phyloP scores from a whole-genome alignment of 306 rosid species.

The Citrullus amarus region DNA sequence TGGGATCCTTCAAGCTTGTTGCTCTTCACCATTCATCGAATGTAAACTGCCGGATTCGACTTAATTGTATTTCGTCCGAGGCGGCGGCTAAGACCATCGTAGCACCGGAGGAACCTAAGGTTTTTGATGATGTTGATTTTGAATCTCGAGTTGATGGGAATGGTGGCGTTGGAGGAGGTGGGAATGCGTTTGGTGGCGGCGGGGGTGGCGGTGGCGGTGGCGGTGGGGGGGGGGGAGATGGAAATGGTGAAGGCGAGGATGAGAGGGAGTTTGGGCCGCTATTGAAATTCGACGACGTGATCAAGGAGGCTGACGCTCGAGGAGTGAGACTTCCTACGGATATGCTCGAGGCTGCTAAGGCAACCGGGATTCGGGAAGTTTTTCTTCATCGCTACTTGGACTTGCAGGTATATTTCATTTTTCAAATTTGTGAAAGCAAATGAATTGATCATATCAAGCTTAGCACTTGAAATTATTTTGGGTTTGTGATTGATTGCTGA shows the following conservation, averaged over 20 bases:
- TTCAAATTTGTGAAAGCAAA: background rate
- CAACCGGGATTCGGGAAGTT: conserved; percentile 46
- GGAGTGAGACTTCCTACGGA: conserved; percentile 62
- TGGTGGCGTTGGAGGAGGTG: conserved; percentile 7
- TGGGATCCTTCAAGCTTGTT: background rate
- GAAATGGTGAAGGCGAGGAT: conserved; percentile 23
- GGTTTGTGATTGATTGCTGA: background rate
- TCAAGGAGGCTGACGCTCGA: conserved; percentile 52
- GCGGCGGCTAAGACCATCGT: conserved; percentile 9
- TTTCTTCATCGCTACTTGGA: conserved; percentile 70
- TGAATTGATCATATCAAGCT: background rate
- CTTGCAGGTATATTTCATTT: conserved; percentile 33
- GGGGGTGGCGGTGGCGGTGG: conserved; percentile 1
- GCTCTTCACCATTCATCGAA: conserved; percentile 8
- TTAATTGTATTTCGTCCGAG: conserved; percentile 26
- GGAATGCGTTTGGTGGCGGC: conserved; percentile 1
- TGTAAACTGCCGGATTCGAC: conserved; percentile 9
- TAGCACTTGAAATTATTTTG: background rate
- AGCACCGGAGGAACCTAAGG: conserved; percentile 7
- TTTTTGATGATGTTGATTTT: background rate
- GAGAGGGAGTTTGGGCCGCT: conserved; percentile 64
- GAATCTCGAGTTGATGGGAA: conserved; percentile 15
- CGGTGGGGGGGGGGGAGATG: conserved; percentile 18
- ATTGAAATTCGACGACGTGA: conserved; percentile 52
- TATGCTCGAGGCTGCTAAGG: conserved; percentile 66